These are phyloP conservation scores for Aspergillus coremiiformis DNA, from an alignment of 495 filamentous ascomycete genomes.

Conservation along the genomic window DNA sequence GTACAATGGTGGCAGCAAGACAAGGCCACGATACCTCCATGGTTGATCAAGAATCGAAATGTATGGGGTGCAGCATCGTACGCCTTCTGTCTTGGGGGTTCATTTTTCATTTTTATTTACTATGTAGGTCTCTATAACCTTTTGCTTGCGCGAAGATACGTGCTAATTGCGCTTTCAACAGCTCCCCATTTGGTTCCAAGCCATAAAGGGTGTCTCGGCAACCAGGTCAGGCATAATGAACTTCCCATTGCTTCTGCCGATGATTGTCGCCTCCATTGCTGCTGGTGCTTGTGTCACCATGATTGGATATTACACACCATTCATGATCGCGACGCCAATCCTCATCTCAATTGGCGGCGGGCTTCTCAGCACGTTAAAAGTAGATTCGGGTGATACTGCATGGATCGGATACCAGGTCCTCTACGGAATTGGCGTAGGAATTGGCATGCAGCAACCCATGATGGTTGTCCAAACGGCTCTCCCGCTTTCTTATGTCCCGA, in stretches of 20 bases:
- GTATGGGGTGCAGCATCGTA: conserved; percentile 51
- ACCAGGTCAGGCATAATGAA: conserved; percentile 69
- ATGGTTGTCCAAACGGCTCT: conserved; percentile 66
- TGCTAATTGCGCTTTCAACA: conserved; percentile 30
- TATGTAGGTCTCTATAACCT: conserved; percentile 22
- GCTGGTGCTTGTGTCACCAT: conserved; percentile 53
- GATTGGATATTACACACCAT: conserved; percentile 71
- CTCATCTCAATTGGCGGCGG: conserved; percentile 62
- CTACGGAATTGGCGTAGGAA: conserved; percentile 60
- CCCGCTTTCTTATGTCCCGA: conserved; percentile 52
- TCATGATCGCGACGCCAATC: conserved; percentile 54
- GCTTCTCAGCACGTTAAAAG: conserved; percentile 55
- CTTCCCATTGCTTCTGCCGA: conserved; percentile 61
- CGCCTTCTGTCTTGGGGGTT: conserved; percentile 48
- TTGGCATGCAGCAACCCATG: conserved; percentile 60
- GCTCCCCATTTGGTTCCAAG: conserved; percentile 86
- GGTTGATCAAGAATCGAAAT: conserved; percentile 64
- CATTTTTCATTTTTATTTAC: conserved; percentile 62
- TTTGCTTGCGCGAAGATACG: background rate
- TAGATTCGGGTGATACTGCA: conserved; percentile 40
- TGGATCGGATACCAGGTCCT: conserved; percentile 81
- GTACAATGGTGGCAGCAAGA: conserved; percentile 63
- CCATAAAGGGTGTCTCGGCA: conserved; percentile 63
- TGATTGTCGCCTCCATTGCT: conserved; percentile 54
- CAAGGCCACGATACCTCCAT: conserved; percentile 67